Percentiles rank a stretch among this genome's conserved stretches.
phyloP scores from a whole-genome alignment of 169 alveolate genomes.

The Plasmodium berghei region DNA sequence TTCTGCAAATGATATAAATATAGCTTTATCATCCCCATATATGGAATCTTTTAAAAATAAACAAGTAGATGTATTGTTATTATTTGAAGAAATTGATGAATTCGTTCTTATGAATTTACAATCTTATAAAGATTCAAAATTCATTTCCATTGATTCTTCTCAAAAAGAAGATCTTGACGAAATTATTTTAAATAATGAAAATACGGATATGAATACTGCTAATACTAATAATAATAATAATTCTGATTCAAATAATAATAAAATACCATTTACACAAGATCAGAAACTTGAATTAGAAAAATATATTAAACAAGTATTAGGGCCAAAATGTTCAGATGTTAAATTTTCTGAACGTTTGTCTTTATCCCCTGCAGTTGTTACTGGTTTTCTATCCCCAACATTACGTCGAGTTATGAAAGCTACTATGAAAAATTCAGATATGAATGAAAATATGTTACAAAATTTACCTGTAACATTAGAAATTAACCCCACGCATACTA shows the following conservation, averaged over 20 bases:
- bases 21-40: constrained; percentile 92
- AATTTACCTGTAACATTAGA: constrained; percentile 89
- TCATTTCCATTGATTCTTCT: constrained; percentile 83
- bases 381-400: constrained; percentile 90
- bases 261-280: constrained; percentile 72
- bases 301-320: constrained; percentile 79
- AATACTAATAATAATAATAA: constrained; percentile 16
- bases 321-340: constrained; percentile 85
- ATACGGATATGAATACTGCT: constrained; percentile 74
- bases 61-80: constrained; percentile 87
- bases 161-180: constrained; percentile 77
- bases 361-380: constrained; percentile 92
- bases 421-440: constrained; percentile 84
- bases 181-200: constrained; percentile 76
- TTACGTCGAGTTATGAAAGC: constrained; percentile 88
- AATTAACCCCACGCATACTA: constrained; percentile 87
- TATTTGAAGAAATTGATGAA: constrained; percentile 92
- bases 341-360: constrained; percentile 91
- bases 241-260: constrained; percentile 48
- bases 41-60: constrained; percentile 90
- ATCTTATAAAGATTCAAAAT: constrained; percentile 80
- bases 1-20: constrained; percentile 86
- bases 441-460: constrained; percentile 81
- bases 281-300: constrained; percentile 50
- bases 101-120: constrained; percentile 89